phyloP scores from a whole-genome alignment of 23 red algal genomes.

The Agarophyton chilense region DNA sequence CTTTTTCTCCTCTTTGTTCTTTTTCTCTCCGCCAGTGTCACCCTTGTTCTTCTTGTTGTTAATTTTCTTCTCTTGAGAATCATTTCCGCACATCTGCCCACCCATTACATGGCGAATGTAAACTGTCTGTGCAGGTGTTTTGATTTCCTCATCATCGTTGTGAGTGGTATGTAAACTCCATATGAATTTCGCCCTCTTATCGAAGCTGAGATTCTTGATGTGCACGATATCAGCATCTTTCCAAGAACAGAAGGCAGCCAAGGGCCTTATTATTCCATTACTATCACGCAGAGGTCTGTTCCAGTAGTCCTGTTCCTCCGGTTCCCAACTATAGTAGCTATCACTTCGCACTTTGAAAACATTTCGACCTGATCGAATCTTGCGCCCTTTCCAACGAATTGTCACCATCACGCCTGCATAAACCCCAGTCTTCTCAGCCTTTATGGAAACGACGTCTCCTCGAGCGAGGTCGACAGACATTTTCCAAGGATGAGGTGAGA shows the following conservation, averaged over 20 bases:
- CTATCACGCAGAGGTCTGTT: neutral
- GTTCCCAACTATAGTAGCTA: neutral
- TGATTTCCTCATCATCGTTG: neutral
- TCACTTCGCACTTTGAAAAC: neutral
- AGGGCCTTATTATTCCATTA: neutral
- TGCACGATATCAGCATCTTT: neutral
- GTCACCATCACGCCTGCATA: neutral
- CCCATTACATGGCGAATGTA: conserved; percentile 11
- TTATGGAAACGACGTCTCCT: neutral
- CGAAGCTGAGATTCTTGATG: neutral
- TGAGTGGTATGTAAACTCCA: neutral
- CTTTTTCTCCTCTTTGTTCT: neutral
- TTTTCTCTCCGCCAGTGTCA: neutral
- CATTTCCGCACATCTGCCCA: neutral
- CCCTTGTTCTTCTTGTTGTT: too few relatives aligned
- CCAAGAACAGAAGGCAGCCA: neutral
- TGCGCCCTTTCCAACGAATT: neutral
- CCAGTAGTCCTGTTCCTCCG: neutral
- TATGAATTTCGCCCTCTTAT: neutral
- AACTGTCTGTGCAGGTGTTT: neutral
- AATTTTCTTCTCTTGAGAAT: too few relatives aligned
- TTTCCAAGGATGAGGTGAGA: neutral
- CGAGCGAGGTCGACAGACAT: neutral
- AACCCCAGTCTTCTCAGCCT: neutral
- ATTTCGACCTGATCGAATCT: neutral